Conservation (phyloP, 2,329 filamentous ascomycete species). For the Colletotrichum neosansevieriae region DNA sequence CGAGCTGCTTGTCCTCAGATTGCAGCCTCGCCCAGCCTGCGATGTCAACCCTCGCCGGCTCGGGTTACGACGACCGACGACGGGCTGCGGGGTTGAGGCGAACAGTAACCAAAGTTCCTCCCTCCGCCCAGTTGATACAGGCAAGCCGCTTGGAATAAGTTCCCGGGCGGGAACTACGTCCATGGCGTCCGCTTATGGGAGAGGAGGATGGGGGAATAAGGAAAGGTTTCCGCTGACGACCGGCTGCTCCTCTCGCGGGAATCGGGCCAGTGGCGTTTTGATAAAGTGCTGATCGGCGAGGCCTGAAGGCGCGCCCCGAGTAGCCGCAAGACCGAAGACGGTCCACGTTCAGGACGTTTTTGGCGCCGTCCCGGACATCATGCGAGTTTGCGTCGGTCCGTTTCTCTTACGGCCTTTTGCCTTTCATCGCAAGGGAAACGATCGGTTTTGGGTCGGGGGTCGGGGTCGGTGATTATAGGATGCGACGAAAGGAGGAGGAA, state of each 20-base stretch:
- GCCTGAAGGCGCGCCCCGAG: slow-evolving; percentile 17
- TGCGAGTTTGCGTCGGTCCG: slow-evolving; percentile 4
- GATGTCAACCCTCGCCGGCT: background rate
- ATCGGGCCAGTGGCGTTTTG: slow-evolving; percentile 14
- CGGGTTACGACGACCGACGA: slow-evolving; percentile 1
- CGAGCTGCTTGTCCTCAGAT: background rate
- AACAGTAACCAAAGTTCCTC: background rate
- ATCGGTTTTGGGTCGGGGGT: background rate
- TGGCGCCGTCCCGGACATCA: slow-evolving; percentile 16
- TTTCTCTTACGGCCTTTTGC: background rate
- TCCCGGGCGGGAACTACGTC: slow-evolving; percentile 10
- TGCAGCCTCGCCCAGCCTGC: background rate
- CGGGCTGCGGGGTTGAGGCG: background rate
- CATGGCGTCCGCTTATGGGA: slow-evolving; percentile 8
- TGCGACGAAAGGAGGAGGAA: background rate
- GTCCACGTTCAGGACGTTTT: slow-evolving; percentile 1
- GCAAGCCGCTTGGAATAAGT: background rate
- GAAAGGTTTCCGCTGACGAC: background rate
- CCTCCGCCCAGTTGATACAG: background rate
- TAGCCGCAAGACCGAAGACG: slow-evolving; percentile 27
- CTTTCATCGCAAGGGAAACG: background rate
- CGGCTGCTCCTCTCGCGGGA: background rate
- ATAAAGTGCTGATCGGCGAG: slow-evolving; percentile 26
- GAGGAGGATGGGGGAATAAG: slow-evolving; percentile 4
- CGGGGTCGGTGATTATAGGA: background rate